Base-by-base conservation (phyloP, 1,284 basidiomycete species). In the Sphagnurus paluster region DNA sequence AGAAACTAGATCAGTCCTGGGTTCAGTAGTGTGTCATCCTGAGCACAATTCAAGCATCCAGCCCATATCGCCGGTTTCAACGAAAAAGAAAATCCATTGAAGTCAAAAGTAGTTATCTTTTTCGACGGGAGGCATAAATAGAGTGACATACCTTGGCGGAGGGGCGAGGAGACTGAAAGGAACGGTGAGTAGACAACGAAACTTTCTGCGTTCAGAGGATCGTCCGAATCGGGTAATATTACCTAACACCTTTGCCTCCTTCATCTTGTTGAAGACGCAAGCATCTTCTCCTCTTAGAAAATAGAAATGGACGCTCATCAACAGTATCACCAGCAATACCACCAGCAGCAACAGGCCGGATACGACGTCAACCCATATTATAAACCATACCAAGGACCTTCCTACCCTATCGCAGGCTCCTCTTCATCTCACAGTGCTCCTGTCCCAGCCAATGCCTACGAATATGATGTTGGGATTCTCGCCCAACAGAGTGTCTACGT, bases 401-500 rank as follows among this genome's bases (percentile, higher is more conserved):
- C 84, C 56, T 87, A 77, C 59, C 76, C 87, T 17, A 67, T 81
- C 34, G 74, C 80, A 8, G 81, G 81, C 19, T 69, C 80, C 23
- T 79, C 83, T 3, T 82, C 84, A n/a, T 69, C 80, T 9, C 85
- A 88, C 60, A 77, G 61, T 46, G 86, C 87, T 1, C 87, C 87
- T n/a, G 84, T 90, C 8, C 89, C 88, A 32, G 84, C 88, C n/a
- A 92, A 92, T 59, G 88, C 89, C 13, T 90, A 91, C 63, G 88
- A 92, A 64, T 92, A 92, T 60, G 88, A 92, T 64, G 89, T 92
- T 36, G 88, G 88, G 17, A 90, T 90, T 47, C 75, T 91, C 35
- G 89, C 89, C 5, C 89, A 92, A 61, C 89, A 91, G 64, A 90
- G 87, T 64, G 89, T 90, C 35, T 92, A 92, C 64, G 90, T 92